A percentile compares a stretch with the other conserved stretches of the same genome.
Conservation (phyloP, 140 eudicot genomes). For the Stevia rebaudiana region DNA sequence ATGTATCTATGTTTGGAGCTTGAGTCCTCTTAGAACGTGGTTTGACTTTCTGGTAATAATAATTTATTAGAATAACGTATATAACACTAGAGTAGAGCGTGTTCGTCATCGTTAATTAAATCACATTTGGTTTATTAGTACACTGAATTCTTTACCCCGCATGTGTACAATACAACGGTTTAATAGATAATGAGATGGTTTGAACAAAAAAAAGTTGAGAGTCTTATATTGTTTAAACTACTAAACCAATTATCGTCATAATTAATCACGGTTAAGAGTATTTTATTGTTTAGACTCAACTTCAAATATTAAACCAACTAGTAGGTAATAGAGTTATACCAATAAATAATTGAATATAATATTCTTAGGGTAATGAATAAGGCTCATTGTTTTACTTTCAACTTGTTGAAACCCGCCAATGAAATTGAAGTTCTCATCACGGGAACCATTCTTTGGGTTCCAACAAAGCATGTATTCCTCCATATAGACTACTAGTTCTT, state of each 20-base stretch:
- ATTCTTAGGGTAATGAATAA: not conserved
- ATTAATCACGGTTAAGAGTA: not conserved
- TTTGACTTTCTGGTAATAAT: too few relatives aligned
- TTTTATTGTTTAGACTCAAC: not conserved
- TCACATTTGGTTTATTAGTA: too few relatives aligned
- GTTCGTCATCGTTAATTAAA: too few relatives aligned
- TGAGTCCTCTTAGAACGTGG: too few relatives aligned
- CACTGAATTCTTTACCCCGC: too few relatives aligned
- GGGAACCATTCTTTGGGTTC: slow-evolving; percentile 11
- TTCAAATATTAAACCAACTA: not conserved
- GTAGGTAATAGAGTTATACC: not conserved
- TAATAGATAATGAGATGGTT: too few relatives aligned
- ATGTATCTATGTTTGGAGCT: too few relatives aligned
- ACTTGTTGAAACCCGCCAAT: slow-evolving; percentile 22
- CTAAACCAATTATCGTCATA: not conserved
- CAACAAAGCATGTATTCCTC: slow-evolving; percentile 8
- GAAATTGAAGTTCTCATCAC: not conserved
- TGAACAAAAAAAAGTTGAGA: not conserved
- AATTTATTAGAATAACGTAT: too few relatives aligned
- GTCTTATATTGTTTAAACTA: too few relatives aligned
- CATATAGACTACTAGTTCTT: not conserved
- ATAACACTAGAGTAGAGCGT: too few relatives aligned
- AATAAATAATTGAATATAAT: slow-evolving; percentile 4
- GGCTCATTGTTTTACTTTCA: slow-evolving; percentile 31
- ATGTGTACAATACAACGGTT: too few relatives aligned